Evolutionary conservation across 2,329 filamentous ascomycete species (phyloP).

Genomic region (Fusarium ambrosium): DNA sequence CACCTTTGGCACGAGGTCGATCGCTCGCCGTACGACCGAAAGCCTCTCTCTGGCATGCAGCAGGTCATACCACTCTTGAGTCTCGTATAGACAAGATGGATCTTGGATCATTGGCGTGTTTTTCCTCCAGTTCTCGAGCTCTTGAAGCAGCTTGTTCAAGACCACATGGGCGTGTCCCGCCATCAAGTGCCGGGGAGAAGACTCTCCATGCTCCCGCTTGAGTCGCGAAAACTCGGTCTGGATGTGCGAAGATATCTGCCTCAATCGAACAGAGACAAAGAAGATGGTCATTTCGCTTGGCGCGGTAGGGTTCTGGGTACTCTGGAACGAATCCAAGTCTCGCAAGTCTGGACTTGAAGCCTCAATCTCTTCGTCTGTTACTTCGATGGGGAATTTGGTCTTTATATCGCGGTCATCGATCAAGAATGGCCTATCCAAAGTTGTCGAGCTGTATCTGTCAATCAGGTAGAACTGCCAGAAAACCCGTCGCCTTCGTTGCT

Average conservation of each 20-base stretch:
- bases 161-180: conserved; percentile 44
- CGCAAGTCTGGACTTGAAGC: background rate
- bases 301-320: background rate
- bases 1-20: conserved; percentile 54
- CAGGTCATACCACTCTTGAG: conserved; percentile 60
- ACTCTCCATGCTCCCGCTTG: background rate
- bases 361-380: conserved; percentile 32
- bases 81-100: conserved; percentile 58
- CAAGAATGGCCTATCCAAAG: conserved; percentile 25
- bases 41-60: conserved; percentile 57
- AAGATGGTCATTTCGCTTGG: conserved; percentile 49
- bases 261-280: conserved; percentile 53
- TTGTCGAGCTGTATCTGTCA: conserved; percentile 37
- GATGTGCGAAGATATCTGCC: conserved; percentile 57
- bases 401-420: conserved; percentile 36
- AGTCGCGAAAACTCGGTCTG: conserved; percentile 48
- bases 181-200: conserved; percentile 2
- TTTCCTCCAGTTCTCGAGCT: conserved; percentile 54
- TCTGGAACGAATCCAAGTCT: background rate
- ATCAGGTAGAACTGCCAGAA: conserved; percentile 43
- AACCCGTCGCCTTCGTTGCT: conserved; percentile 28
- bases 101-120: conserved; percentile 49
- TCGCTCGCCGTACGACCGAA: conserved; percentile 56
- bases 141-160: conserved; percentile 48
- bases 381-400: conserved; percentile 29